These are phyloP conservation scores for Fusarium temperatum DNA, from an alignment of 2,329 filamentous ascomycete species.

Conservation along the genomic window DNA sequence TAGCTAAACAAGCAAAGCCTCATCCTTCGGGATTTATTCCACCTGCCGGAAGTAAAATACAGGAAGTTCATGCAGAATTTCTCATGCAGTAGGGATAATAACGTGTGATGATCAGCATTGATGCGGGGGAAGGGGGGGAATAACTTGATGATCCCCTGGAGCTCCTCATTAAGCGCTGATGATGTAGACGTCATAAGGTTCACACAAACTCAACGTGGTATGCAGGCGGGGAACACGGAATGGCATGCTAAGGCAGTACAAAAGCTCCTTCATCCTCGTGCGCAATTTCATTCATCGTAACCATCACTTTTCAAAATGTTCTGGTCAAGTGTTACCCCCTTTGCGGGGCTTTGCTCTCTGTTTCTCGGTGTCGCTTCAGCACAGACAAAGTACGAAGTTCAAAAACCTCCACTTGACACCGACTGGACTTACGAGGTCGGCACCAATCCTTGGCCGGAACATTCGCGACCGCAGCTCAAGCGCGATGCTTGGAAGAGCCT, in stretches of 20 bases:
- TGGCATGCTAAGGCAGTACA: neutral
- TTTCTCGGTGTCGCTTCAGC: neutral
- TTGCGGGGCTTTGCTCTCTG: neutral
- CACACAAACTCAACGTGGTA: neutral
- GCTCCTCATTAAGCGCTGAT: neutral
- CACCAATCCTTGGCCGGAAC: slow-evolving; percentile 64
- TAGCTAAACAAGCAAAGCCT: neutral
- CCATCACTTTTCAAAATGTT: neutral
- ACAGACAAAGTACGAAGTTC: slow-evolving; percentile 47
- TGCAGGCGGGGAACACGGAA: neutral
- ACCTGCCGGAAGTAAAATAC: neutral
- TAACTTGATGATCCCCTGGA: neutral
- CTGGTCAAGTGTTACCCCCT: neutral
- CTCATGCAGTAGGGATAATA: neutral
- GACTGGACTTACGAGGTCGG: slow-evolving; percentile 63
- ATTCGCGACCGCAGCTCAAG: slow-evolving; percentile 65
- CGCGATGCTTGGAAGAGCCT: slow-evolving; percentile 64
- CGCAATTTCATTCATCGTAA: neutral
- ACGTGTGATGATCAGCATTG: slow-evolving; percentile 5
- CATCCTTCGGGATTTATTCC: slow-evolving; percentile 13
- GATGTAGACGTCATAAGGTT: slow-evolving; percentile 15
- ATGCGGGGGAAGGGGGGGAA: slow-evolving; percentile 4
- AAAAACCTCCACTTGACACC: slow-evolving; percentile 57
- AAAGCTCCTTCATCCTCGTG: neutral
- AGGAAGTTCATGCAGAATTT: neutral